Conservation (phyloP, 495 filamentous ascomycete species). For the Tirmania nivea region DNA sequence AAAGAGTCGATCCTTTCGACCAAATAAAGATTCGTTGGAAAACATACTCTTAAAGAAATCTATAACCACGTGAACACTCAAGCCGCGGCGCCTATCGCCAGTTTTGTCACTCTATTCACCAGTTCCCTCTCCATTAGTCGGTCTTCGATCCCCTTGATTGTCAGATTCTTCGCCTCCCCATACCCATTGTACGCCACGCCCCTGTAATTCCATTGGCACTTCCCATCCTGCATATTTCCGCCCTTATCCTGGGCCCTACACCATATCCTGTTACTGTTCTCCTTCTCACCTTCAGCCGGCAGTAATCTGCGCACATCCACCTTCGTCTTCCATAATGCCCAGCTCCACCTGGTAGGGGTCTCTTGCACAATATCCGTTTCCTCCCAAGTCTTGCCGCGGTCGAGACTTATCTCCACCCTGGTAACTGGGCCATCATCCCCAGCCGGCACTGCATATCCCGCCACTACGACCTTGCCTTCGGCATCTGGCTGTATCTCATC, state of each 20-base stretch:
- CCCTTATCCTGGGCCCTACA: conserved; percentile 32
- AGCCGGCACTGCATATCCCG: conserved; percentile 35
- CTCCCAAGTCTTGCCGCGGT: conserved; percentile 30
- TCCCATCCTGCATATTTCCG: conserved; percentile 28
- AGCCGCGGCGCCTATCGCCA: too few relatives aligned
- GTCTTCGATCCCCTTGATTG: conserved; percentile 5
- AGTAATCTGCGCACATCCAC: conserved; percentile 5
- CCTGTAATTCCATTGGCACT: conserved; percentile 34
- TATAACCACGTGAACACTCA: too few relatives aligned
- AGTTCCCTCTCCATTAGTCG: too few relatives aligned
- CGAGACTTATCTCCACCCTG: conserved; percentile 30
- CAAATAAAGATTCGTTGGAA: too few relatives aligned
- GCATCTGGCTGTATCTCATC: conserved; percentile 20
- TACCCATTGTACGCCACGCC: conserved; percentile 41
- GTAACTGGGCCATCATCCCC: conserved; percentile 32
- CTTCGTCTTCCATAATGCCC: conserved; percentile 13
- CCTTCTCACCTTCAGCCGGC: conserved; percentile 18
- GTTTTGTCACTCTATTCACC: too few relatives aligned
- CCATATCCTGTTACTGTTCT: conserved; percentile 21
- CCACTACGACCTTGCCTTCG: conserved; percentile 25
- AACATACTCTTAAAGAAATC: too few relatives aligned
- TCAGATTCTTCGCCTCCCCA: conserved; percentile 30
- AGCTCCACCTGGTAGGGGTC: conserved; percentile 8
- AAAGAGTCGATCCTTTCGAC: too few relatives aligned
- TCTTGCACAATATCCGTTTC: conserved; percentile 24